These are phyloP conservation scores for Penicillium polonicum DNA, from an alignment of 2,329 filamentous ascomycete species.

Conservation along the genomic window DNA sequence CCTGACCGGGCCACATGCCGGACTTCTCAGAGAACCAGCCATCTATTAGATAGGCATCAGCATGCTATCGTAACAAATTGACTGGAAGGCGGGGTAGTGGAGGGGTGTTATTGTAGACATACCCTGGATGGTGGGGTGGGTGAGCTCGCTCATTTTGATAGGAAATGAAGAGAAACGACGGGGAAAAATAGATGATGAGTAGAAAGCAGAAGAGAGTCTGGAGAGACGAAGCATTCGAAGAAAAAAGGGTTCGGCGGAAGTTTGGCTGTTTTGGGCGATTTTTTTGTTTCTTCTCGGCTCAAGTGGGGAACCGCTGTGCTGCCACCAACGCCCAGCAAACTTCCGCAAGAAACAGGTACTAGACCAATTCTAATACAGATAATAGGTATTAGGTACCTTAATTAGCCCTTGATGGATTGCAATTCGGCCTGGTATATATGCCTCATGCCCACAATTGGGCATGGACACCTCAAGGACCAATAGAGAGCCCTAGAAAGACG, in stretches of 20 bases:
- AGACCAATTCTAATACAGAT: not conserved
- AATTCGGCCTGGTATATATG: not conserved
- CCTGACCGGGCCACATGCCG: constrained; percentile 98
- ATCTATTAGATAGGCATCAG: constrained; percentile 60
- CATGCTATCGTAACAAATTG: constrained; percentile 7
- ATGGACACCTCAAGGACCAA: constrained; percentile 4
- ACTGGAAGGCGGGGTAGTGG: constrained; percentile 18
- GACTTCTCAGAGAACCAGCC: constrained; percentile 99
- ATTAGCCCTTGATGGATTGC: not conserved
- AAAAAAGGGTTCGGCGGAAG: constrained; percentile 28
- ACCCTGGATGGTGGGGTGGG: constrained; percentile 76
- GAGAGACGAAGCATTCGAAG: constrained; percentile 23
- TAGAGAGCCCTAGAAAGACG: constrained; percentile 13
- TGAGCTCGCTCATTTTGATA: constrained; percentile 65
- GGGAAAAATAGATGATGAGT: constrained; percentile 15
- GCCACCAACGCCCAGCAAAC: constrained; percentile 3
- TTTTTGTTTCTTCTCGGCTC: constrained; percentile 15
- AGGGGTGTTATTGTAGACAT: constrained; percentile 28
- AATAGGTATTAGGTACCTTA: not conserved
- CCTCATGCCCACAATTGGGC: not conserved
- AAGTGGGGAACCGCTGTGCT: constrained; percentile 19
- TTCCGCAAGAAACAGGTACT: not conserved
- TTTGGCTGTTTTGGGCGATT: constrained; percentile 26
- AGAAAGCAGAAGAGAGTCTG: constrained; percentile 21
- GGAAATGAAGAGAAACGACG: constrained; percentile 18